Evolutionary conservation across 768 basidiomycete species (phyloP), one percentile per base, ranked within the genome.

Genomic region (Xerocomellus chrysenteron): DNA sequence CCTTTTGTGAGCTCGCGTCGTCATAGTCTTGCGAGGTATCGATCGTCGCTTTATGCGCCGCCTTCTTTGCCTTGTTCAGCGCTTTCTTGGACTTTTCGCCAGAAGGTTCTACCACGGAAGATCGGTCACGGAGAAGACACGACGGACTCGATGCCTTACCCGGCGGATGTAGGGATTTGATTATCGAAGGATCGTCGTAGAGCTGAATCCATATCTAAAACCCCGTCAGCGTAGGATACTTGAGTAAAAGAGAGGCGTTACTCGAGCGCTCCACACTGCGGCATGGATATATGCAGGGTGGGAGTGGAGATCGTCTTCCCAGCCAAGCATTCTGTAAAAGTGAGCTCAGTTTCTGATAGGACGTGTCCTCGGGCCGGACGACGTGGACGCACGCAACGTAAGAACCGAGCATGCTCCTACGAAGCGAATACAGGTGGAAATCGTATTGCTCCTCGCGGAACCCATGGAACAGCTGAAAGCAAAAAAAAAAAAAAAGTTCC

Each of bases 371-470:
- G 19, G 5, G 19, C 30, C 21, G 30, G 44, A 24, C 19, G 44
- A 58, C 24, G 33, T 47, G 33, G 12, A 76, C 89, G 57, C 63
- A 98, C 96, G 85, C 83, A 51, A 90, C 58, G 69, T 98, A 98
- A 13, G 92, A 84, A 51, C 86, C 88, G 35, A 98, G 74, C 9
- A 90, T 96, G 65, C 87, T 90, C 64, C 91, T 94, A 51, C 97
- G 86, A 62, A 98, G 62, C 61, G 92, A 92, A 71, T 98, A 99
- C 8, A 89, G 85, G 70, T 99, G 97, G 80, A 99, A 99, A 72
- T 99, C 97, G 64, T 89, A 98, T 73, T 98, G 94, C 66, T 97
- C 95, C 62, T 98, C 94, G 60, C 97, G 93, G 60, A 90, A 82
- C 50, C 90, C 89, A 51, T 87, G 81, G 70, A 96, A 98, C 16